These are phyloP conservation scores for Takashimella koratensis DNA, from an alignment of 1,284 basidiomycete genomes.

Conservation along the genomic window DNA sequence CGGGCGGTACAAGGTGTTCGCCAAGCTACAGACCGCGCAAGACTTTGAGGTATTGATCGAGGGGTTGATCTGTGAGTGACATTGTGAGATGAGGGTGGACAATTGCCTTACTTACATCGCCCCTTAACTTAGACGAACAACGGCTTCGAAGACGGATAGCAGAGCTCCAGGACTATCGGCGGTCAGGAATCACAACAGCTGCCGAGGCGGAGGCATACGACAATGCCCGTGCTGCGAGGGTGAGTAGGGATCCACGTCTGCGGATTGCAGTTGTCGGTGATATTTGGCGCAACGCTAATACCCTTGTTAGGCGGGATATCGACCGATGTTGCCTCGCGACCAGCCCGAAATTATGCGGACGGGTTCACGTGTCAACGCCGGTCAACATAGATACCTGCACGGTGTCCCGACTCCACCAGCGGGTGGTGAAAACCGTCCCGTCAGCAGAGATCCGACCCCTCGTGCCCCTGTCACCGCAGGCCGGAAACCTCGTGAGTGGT, in stretches of 20 bases:
- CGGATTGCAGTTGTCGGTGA: no score
- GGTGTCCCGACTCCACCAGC: slow-evolving; percentile 16
- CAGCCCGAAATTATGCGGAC: slow-evolving; percentile 33
- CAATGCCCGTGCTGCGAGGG: slow-evolving; percentile 65
- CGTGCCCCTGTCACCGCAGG: slow-evolving; percentile 21
- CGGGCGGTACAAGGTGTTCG: slow-evolving; percentile 85
- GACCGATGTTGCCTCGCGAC: slow-evolving; percentile 34
- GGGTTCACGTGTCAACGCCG: slow-evolving; percentile 39
- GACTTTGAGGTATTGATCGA: slow-evolving; percentile 88
- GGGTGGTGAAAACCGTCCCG: slow-evolving; percentile 16
- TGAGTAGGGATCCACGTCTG: slow-evolving; percentile 52
- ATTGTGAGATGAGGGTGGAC: neutral
- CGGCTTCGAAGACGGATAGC: slow-evolving; percentile 77
- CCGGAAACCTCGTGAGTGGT: slow-evolving; percentile 32
- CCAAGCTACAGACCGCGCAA: slow-evolving; percentile 83
- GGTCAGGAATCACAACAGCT: slow-evolving; percentile 71
- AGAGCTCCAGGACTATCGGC: slow-evolving; percentile 82
- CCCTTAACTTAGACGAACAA: slow-evolving; percentile 64
- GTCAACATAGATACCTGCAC: slow-evolving; percentile 44
- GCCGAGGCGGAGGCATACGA: slow-evolving; percentile 89
- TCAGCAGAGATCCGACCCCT: slow-evolving; percentile 34
- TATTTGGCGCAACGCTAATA: no score
- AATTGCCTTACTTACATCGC: slow-evolving; percentile 1
- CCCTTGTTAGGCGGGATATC: slow-evolving; percentile 40
- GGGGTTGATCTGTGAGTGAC: slow-evolving; percentile 74